phyloP scores from a whole-genome alignment of 2,329 filamentous ascomycete genomes.

The Pseudopithomyces chartarum region DNA sequence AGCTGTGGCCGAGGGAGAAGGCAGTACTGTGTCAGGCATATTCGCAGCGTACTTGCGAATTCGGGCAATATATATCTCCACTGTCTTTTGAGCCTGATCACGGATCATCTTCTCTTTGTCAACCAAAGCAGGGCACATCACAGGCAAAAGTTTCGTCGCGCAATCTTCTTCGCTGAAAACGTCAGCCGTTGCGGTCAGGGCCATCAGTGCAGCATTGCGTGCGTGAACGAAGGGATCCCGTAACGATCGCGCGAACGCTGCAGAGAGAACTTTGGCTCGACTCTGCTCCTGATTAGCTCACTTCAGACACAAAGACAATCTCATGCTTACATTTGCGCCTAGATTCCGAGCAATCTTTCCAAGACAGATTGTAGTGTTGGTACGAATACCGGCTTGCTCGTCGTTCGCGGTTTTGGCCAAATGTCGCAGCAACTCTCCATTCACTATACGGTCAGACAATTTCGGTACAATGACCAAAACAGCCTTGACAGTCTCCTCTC shows the following conservation, averaged over 20 bases:
- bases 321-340: constrained; percentile 59
- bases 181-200: constrained; percentile 82
- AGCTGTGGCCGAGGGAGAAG: constrained; percentile 61
- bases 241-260: constrained; percentile 86
- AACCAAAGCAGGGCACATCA: constrained; percentile 80
- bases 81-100: constrained; percentile 86
- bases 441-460: constrained; percentile 88
- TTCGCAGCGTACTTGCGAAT: constrained; percentile 77
- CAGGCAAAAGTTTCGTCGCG: constrained; percentile 80
- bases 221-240: constrained; percentile 95
- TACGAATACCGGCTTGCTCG: constrained; percentile 94
- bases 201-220: constrained; percentile 84
- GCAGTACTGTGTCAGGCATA: constrained; percentile 81
- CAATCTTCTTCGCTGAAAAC: constrained; percentile 89
- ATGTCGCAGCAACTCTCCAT: constrained; percentile 88
- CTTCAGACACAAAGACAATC: neutral
- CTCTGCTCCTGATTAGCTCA: constrained; percentile 55
- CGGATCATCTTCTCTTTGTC: constrained; percentile 96
- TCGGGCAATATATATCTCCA: constrained; percentile 83
- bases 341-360: constrained; percentile 95
- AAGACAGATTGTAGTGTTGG: constrained; percentile 96
- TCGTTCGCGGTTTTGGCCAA: constrained; percentile 97
- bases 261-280: constrained; percentile 86
- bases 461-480: constrained; percentile 87
- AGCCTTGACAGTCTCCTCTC: constrained; percentile 95